Evolutionary conservation across 257 asterid genomes (phyloP).

Genomic region (Plantago major): DNA sequence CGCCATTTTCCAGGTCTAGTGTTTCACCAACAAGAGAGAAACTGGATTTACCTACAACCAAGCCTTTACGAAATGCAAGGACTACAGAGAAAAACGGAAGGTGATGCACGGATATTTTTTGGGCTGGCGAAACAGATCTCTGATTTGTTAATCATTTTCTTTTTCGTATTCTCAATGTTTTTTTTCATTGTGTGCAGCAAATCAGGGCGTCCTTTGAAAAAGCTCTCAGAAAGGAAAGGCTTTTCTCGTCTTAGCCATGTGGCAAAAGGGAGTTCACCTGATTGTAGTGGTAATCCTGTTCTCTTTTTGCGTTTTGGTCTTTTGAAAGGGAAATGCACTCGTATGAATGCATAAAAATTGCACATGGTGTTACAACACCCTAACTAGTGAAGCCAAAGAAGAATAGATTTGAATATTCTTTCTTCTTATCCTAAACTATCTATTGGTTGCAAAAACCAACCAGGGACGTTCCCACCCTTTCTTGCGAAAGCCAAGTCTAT

Average conservation of each 20-base stretch:
- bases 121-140: neutral
- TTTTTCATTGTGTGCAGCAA: conserved; percentile 49
- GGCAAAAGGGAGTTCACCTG: conserved; percentile 75
- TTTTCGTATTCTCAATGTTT: conserved; percentile 22
- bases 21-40: conserved; percentile 74
- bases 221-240: conserved; percentile 82
- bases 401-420: no score
- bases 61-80: conserved; percentile 68
- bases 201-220: conserved; percentile 89
- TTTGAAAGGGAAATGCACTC: no score
- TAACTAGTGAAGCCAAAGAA: no score
- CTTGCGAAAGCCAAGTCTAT: no score
- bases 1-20: conserved; percentile 78
- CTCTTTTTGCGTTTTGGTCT: no score
- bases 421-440: no score
- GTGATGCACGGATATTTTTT: conserved; percentile 38
- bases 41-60: conserved; percentile 55
- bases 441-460: no score
- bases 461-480: no score
- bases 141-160: conserved; percentile 10
- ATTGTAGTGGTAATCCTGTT: conserved; percentile 61
- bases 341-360: no score
- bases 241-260: conserved; percentile 76
- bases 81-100: conserved; percentile 83
- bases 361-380: no score